Base-by-base conservation (phyloP, 192 early-diverging fungal genomes). In the Glomus cerebriforme region DNA sequence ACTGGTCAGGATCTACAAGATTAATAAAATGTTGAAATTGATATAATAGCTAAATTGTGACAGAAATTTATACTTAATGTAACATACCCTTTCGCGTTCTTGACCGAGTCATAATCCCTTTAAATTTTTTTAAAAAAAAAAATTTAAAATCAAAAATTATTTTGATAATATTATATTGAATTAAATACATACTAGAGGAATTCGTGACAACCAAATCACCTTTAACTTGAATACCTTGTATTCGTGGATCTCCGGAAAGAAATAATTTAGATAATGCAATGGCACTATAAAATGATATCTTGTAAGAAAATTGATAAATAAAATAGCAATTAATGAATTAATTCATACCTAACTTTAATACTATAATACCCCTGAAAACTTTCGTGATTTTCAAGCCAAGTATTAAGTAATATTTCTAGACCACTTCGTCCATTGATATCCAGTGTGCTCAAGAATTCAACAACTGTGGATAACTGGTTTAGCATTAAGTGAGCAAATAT, bases 401-500 rank as follows among this genome's bases (percentile, higher is more conserved):
- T 81, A 15, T 81, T 82, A 70, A 97, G 84, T 43, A 98, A 84
- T 31, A 96, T 85, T 15, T 93, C 88, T 58, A 98, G 81, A 6
- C 95, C 97, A 65, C 85, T 90, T 27, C 84, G 84, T 7, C 88
- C 90, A 49, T 88, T 84, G 35, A 95, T 83, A n/a, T 85, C 80
- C 26, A 90, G 80, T 19, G 82, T 79, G 37, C 73, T 81, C 68
- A 98, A 87, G 83, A 97, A 93, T 34, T 93, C 85, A 69, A 95
- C 82, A 0, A 95, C 90, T 19, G 91, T 92, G 31, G 88, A 85
- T 43, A 90, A 83, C 54, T 96, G 92, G 31, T 80, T 87, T 35
- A 88, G 78, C 59, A 95, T 88, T 63, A 98, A 86, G 75, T 98
- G 95, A 47, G 93, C 94, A 84, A 97, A 96, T 10, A 97, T 90